These are phyloP conservation scores for Piloderma croceum DNA, from an alignment of 768 basidiomycete genomes.

Conservation along the genomic window DNA sequence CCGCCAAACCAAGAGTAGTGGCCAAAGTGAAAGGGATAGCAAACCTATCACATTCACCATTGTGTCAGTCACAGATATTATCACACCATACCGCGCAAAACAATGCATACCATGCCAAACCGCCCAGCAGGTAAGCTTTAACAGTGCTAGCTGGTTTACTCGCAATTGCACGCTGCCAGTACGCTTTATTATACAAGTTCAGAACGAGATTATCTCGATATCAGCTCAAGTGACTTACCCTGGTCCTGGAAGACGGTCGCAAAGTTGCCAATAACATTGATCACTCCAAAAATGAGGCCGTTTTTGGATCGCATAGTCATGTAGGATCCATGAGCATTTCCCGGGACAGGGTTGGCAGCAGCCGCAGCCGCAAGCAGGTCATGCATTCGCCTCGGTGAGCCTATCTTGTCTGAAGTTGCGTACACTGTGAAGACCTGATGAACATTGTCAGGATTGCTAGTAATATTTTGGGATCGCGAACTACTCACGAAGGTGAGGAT, in stretches of 20 bases:
- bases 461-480: neutral
- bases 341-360: constrained; percentile 51
- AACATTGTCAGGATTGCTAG: neutral
- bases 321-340: constrained; percentile 85
- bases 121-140: constrained; percentile 87
- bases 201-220: no score
- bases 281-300: constrained; percentile 78
- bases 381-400: constrained; percentile 74
- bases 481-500: constrained; percentile 54
- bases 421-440: constrained; percentile 67
- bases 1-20: constrained; percentile 82
- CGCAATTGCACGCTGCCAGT: constrained; percentile 92
- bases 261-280: constrained; percentile 87
- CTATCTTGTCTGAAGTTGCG: constrained; percentile 72
- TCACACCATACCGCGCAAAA: neutral
- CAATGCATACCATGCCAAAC: constrained; percentile 66
- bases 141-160: constrained; percentile 79
- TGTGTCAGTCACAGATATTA: neutral
- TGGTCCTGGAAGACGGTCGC: constrained; percentile 54
- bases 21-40: constrained; percentile 84
- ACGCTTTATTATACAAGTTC: no score
- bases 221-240: constrained; percentile 29
- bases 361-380: constrained; percentile 64
- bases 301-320: constrained; percentile 73
- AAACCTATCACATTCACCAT: constrained; percentile 45